Evolutionary conservation across 1,139 yeast genomes (phyloP).

Genomic region (Suhomyces guaymorum): DNA sequence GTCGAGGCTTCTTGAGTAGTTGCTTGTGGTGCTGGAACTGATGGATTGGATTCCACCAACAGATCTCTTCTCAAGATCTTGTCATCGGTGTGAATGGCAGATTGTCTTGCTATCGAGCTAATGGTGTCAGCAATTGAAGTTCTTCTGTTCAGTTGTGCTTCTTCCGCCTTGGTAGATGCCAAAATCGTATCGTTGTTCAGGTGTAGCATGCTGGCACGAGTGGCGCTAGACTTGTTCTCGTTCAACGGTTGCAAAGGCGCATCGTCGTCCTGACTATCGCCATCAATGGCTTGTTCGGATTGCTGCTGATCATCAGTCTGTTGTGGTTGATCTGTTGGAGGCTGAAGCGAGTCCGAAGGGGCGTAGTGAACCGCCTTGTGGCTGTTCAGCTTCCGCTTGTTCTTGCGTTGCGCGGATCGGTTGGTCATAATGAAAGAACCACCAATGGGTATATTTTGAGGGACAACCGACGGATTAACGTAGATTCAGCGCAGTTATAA

Average conservation of each 20-base stretch:
- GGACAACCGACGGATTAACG: too few relatives aligned
- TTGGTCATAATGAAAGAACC: conserved; percentile 5
- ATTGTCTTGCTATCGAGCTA: conserved; percentile 17
- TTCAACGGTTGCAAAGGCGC: conserved; percentile 5
- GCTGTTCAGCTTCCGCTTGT: conserved; percentile 8
- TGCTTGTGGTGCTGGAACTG: too few relatives aligned
- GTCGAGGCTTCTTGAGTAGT: neutral
- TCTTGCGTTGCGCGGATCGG: conserved; percentile 7
- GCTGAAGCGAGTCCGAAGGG: neutral
- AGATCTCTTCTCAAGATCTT: conserved; percentile 14
- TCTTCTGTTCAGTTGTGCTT: conserved; percentile 5
- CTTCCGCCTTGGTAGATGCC: conserved; percentile 1
- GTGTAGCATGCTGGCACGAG: conserved; percentile 9
- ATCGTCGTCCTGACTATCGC: neutral
- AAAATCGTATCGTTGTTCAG: conserved; percentile 3
- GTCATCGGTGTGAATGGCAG: conserved; percentile 18
- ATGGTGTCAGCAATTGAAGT: conserved; percentile 18
- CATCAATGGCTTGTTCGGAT: neutral
- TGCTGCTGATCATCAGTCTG: neutral
- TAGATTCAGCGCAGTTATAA: too few relatives aligned
- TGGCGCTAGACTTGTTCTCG: conserved; percentile 7
- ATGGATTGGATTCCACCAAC: conserved; percentile 2
- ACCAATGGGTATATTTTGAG: too few relatives aligned
- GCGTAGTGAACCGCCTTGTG: conserved; percentile 9
- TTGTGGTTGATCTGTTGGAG: conserved; percentile 1